Evolutionary conservation across 2,329 filamentous ascomycete genomes (phyloP).

Genomic region (Penicillium sp.): DNA sequence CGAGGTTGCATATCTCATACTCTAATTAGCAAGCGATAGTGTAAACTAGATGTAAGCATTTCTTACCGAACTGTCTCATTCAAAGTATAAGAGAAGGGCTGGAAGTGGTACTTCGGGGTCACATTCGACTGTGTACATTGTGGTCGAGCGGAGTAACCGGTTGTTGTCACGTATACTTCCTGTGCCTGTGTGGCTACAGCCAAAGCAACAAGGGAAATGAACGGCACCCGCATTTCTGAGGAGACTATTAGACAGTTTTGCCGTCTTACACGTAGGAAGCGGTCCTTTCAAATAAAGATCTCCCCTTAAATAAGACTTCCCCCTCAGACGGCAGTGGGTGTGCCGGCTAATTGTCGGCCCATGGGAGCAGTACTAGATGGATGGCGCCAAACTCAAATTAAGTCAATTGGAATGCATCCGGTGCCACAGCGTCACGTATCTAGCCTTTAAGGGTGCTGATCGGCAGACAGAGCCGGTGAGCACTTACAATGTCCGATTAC

Average conservation of each 20-base stretch:
- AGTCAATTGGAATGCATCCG: not conserved
- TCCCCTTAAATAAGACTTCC: not conserved
- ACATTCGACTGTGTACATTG: slow-evolving; percentile 26
- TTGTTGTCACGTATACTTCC: slow-evolving; percentile 31
- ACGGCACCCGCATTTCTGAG: slow-evolving; percentile 1
- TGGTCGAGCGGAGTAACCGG: slow-evolving; percentile 24
- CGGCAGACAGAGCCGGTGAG: not conserved
- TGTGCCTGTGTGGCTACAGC: slow-evolving; percentile 16
- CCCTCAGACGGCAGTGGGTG: not conserved
- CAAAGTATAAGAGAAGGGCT: slow-evolving; percentile 31
- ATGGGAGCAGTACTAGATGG: not conserved
- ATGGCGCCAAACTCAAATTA: slow-evolving; percentile 1
- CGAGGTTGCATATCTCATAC: slow-evolving; percentile 32
- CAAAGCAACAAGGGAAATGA: slow-evolving; percentile 5
- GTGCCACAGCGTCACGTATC: not conserved
- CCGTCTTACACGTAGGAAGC: not conserved
- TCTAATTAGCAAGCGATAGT: slow-evolving; percentile 6
- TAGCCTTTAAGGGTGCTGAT: not conserved
- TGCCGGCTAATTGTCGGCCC: slow-evolving; percentile 1
- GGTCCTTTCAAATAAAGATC: not conserved
- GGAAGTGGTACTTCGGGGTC: slow-evolving; percentile 27
- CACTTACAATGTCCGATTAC: slow-evolving; percentile 1
- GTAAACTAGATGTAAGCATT: not conserved
- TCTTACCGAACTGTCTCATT: slow-evolving; percentile 30
- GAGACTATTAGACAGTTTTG: not conserved